phyloP scores from a whole-genome alignment of 1,284 basidiomycete genomes.

The Golubevia sp. region DNA sequence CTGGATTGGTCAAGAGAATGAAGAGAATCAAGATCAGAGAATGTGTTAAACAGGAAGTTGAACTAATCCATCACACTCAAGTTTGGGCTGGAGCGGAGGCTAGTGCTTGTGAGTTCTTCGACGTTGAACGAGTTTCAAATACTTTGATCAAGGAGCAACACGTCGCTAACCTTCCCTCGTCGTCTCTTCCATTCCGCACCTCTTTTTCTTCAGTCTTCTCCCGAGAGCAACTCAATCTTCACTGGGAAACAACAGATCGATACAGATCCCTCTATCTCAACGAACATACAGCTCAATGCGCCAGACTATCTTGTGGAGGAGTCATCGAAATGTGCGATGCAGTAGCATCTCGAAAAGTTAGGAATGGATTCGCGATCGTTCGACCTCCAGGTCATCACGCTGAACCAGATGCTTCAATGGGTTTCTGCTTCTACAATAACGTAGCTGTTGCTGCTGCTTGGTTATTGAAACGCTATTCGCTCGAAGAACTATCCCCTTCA shows the following conservation, averaged over 20 bases:
- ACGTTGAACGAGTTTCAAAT: too few species aligned
- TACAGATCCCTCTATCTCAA: constrained; percentile 6
- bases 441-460: constrained; percentile 3
- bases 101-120: not conserved
- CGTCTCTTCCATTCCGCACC: not conserved
- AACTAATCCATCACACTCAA: not conserved
- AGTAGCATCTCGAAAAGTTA: constrained; percentile 6
- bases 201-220: not conserved
- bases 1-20: not conserved
- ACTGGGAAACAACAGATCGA: not conserved
- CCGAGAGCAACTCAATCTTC: not conserved
- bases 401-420: constrained; percentile 10
- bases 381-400: constrained; percentile 18
- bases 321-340: constrained; percentile 13
- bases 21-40: not conserved
- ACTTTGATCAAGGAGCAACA: too few species aligned
- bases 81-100: not conserved
- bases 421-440: constrained; percentile 15
- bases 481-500: constrained; percentile 9
- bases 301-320: constrained; percentile 3
- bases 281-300: constrained; percentile 7
- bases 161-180: too few species aligned
- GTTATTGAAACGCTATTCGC: not conserved
- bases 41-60: not conserved
- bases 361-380: constrained; percentile 18